These are phyloP conservation scores for Sapria himalayana DNA, from an alignment of 345 rosid species.

Conservation along the genomic window DNA sequence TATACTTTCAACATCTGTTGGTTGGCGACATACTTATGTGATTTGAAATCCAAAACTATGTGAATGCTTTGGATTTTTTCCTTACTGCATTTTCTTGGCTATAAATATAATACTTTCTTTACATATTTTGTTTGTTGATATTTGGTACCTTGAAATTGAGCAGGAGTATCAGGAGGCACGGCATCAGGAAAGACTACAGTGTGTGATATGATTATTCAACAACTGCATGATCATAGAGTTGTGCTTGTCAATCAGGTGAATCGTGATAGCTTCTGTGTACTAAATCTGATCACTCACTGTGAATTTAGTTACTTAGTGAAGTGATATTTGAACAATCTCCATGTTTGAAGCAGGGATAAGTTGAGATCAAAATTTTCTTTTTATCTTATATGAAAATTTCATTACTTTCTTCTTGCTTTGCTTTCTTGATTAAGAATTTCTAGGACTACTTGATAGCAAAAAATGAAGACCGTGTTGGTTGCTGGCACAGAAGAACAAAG, in stretches of 20 bases:
- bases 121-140: no score
- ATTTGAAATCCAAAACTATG: no score
- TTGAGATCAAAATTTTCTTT: neutral
- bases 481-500: no score
- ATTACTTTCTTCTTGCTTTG: neutral
- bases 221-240: constrained; percentile 94
- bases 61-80: no score
- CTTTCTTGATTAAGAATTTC: neutral
- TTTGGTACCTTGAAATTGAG: neutral
- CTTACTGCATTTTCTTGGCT: constrained; percentile 2
- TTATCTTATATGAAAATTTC: neutral
- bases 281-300: neutral
- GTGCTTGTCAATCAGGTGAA: constrained; percentile 85
- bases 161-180: constrained; percentile 97
- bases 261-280: constrained; percentile 1
- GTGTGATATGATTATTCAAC: constrained; percentile 97
- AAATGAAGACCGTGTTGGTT: no score
- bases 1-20: no score
- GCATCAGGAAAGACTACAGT: constrained; percentile 99
- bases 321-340: no score
- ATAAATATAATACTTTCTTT: no score
- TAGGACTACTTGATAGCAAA: no score
- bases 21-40: no score
- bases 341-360: neutral
- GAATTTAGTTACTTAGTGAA: neutral